Base-by-base conservation (phyloP, 345 rosid species). In the Lumnitzera littorea region DNA sequence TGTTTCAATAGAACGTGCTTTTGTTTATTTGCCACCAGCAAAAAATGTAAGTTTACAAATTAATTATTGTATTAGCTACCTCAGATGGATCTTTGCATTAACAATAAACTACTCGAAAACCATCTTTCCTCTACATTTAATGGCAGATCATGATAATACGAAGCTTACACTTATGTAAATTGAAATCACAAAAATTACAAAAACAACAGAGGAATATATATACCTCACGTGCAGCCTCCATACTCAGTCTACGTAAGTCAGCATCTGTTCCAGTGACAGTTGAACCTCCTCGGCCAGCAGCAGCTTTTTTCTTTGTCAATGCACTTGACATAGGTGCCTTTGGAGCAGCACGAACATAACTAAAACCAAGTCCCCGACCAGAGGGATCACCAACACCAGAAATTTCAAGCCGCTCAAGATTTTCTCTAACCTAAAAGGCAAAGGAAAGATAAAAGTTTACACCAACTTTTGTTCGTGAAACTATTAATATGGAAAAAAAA, bases 201-300 rank as follows among this genome's bases (percentile, higher is more conserved):
- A 29, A 4, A 36, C 10, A 36, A 36, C 7, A 4, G 43, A 36
- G 43, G 43, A 36, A 36, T 6, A 6, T 4, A 56, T 72, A 55
- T 62, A 94, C 97, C 92, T 90, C 99, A 59, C 99, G 80, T 68
- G 97, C 99, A 69, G 97, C 99, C 76, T 94, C 99, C 99, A 94
- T 90, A 78, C 97, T 94, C 76, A 94, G 72, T 76, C 99, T 83
- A 55, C 97, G 99, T 61, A 94, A 86, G 74, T 94, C 99, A 66
- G 99, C 97, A 88, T 94, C 99, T 58, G 99, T 90, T 55, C 99
- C 97, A 60, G 99, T 90, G 43, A 94, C 96, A 47, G 89, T 85
- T 64, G 99, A 74, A 68, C 89, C 92, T 68, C 94, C 96, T 61
- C 92, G 87, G 74, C 76, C 71, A 49, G 89, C 88, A 55, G 91